These are phyloP conservation scores for Yarrowia bubula DNA, from an alignment of 805 yeast genomes.

Conservation along the genomic window DNA sequence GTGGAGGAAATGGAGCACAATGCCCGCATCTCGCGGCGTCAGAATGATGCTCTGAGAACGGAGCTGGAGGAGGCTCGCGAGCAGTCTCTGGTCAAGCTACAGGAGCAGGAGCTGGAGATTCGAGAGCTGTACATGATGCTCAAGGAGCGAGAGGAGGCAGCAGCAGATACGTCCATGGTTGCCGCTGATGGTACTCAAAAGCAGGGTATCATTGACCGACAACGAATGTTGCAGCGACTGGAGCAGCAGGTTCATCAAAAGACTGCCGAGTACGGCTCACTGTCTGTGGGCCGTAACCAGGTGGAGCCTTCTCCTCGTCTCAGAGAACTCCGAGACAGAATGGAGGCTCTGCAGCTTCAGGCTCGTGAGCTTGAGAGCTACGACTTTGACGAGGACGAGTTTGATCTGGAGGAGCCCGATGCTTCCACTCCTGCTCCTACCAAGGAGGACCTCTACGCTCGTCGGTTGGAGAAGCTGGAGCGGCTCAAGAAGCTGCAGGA, in stretches of 20 bases:
- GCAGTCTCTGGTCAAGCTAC: slow-evolving; percentile 36
- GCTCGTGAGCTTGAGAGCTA: slow-evolving; percentile 85
- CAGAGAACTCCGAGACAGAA: slow-evolving; percentile 70
- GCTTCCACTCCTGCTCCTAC: slow-evolving; percentile 14
- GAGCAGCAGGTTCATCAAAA: slow-evolving; percentile 40
- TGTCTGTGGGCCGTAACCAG: slow-evolving; percentile 32
- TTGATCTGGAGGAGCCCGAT: slow-evolving; percentile 44
- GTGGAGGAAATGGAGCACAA: slow-evolving; percentile 61
- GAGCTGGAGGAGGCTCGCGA: slow-evolving; percentile 56
- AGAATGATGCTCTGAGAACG: slow-evolving; percentile 56
- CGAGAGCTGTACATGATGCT: slow-evolving; percentile 62
- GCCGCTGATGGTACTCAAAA: neutral
- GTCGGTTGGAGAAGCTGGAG: slow-evolving; percentile 61
- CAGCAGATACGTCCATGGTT: slow-evolving; percentile 23
- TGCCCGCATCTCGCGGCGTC: slow-evolving; percentile 56
- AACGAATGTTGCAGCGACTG: slow-evolving; percentile 36
- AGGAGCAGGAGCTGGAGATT: slow-evolving; percentile 50
- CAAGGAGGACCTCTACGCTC: slow-evolving; percentile 47
- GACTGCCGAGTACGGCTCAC: slow-evolving; percentile 40
- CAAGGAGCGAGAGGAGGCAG: slow-evolving; percentile 43
- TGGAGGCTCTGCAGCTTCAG: slow-evolving; percentile 80
- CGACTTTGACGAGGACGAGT: slow-evolving; percentile 73
- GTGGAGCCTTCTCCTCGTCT: slow-evolving; percentile 77
- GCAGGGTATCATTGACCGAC: slow-evolving; percentile 39
- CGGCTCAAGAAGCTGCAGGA: slow-evolving; percentile 68